phyloP scores from a whole-genome alignment of 495 filamentous ascomycete genomes.

The Sordaria brevicollis region DNA sequence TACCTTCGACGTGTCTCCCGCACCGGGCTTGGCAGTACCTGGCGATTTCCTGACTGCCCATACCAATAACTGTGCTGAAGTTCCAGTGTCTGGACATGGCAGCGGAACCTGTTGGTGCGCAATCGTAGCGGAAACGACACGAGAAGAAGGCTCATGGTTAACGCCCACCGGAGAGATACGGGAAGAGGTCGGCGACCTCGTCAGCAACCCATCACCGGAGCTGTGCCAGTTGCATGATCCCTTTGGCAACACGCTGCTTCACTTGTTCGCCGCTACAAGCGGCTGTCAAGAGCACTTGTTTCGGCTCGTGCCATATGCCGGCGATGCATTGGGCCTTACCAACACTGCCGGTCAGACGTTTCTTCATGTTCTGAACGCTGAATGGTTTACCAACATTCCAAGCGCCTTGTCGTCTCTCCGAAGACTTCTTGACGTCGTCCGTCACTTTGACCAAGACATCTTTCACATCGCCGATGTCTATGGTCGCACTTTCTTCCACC shows the following conservation, averaged over 20 bases:
- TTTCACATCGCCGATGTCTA: slow-evolving; percentile 31
- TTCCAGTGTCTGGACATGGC: slow-evolving; percentile 22
- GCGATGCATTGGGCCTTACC: slow-evolving; percentile 1
- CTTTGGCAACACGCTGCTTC: slow-evolving; percentile 37
- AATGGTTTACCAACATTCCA: slow-evolving; percentile 23
- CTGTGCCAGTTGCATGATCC: slow-evolving; percentile 16
- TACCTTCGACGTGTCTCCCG: slow-evolving; percentile 14
- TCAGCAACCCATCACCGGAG: slow-evolving; percentile 10
- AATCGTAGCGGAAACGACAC: slow-evolving; percentile 17
- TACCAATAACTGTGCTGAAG: slow-evolving; percentile 15
- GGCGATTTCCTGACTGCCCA: slow-evolving; percentile 30
- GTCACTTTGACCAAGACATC: slow-evolving; percentile 15
- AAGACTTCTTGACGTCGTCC: slow-evolving; percentile 18
- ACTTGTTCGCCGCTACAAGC: slow-evolving; percentile 26
- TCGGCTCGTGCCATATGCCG: slow-evolving; percentile 13
- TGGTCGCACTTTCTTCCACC: slow-evolving; percentile 36
- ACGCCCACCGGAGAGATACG: slow-evolving; percentile 11
- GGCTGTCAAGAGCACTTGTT: slow-evolving; percentile 20
- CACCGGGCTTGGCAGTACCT: slow-evolving; percentile 20
- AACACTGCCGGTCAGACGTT: slow-evolving; percentile 40
- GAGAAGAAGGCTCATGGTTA: slow-evolving; percentile 12
- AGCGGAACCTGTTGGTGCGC: slow-evolving; percentile 29
- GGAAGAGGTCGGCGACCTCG: slow-evolving; percentile 6
- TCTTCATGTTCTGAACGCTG: slow-evolving; percentile 32
- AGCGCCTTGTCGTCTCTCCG: slow-evolving; percentile 7